phyloP scores from a whole-genome alignment of 179 eudicot species.

The Nepenthes alata region DNA sequence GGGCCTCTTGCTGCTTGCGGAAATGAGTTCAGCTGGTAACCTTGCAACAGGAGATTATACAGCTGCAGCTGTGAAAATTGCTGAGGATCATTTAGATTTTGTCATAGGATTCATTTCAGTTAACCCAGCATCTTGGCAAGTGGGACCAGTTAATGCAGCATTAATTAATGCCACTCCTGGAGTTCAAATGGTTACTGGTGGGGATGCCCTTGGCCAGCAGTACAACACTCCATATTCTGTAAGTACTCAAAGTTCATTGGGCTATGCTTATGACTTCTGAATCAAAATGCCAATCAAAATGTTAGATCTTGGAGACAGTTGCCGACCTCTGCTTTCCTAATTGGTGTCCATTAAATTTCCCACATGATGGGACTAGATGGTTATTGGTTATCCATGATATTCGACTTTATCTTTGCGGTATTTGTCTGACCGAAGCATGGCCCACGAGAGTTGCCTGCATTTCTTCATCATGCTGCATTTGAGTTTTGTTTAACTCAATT shows the following conservation, averaged over 20 bases:
- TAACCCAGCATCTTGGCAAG: constrained; percentile 90
- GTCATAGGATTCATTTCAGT: constrained; percentile 95
- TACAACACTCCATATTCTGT: constrained; percentile 88
- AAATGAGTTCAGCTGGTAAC: constrained; percentile 96
- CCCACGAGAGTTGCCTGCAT: too few relatives aligned
- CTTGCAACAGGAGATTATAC: constrained; percentile 94
- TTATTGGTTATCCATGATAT: too few relatives aligned
- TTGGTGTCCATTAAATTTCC: too few relatives aligned
- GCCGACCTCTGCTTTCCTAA: too few relatives aligned
- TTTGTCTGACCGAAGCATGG: too few relatives aligned
- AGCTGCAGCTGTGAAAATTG: constrained; percentile 83
- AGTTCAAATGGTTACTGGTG: constrained; percentile 94
- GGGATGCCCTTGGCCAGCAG: constrained; percentile 87
- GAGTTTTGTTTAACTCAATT: too few relatives aligned
- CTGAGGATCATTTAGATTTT: constrained; percentile 84
- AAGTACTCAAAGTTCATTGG: constrained; percentile 3
- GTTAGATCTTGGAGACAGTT: too few relatives aligned
- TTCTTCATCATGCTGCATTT: too few relatives aligned
- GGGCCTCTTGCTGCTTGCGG: constrained; percentile 84
- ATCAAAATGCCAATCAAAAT: too few relatives aligned
- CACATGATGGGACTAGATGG: too few relatives aligned
- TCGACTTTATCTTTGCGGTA: too few relatives aligned
- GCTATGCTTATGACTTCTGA: too few relatives aligned
- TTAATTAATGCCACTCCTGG: constrained; percentile 92
- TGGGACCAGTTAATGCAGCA: constrained; percentile 57